Conservation (phyloP, 2,329 filamentous ascomycete genomes). For the Monilinia fructicola region DNA sequence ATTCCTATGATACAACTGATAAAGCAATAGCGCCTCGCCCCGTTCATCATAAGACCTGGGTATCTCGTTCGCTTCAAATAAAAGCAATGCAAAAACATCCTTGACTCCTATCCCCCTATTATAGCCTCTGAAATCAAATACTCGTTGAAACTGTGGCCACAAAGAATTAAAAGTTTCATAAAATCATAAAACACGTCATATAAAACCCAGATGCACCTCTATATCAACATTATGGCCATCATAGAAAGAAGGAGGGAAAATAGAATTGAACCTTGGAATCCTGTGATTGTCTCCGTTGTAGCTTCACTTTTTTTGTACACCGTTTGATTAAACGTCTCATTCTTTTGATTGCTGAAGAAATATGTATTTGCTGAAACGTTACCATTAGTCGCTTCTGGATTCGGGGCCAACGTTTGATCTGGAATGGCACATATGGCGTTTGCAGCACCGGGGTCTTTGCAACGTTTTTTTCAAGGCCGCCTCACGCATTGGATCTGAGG, state of each 20-base stretch:
- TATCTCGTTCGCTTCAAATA: not conserved
- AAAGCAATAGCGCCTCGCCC: constrained; percentile 7
- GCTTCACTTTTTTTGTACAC: constrained; percentile 38
- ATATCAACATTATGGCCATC: not conserved
- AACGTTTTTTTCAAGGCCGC: constrained; percentile 46
- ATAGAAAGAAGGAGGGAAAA: constrained; percentile 10
- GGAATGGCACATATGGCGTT: constrained; percentile 53
- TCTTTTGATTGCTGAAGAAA: constrained; percentile 52
- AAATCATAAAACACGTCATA: not conserved
- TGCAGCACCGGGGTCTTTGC: constrained; percentile 42
- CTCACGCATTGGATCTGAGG: constrained; percentile 47
- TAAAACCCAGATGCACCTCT: not conserved
- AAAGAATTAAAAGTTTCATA: not conserved
- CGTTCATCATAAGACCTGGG: not conserved
- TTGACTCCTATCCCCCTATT: constrained; percentile 11
- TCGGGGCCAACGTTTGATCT: constrained; percentile 44
- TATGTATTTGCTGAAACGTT: constrained; percentile 42
- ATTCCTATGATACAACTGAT: not conserved
- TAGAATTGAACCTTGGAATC: not conserved
- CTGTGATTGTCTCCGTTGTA: not conserved
- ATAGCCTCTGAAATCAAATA: not conserved
- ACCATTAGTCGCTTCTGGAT: constrained; percentile 29
- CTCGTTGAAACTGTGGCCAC: not conserved
- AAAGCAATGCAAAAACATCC: constrained; percentile 8
- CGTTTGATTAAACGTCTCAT: constrained; percentile 52